Evolutionary conservation across 768 basidiomycete genomes (phyloP), one percentile per base, ranked within the genome.

Genomic region (Collybia sp.): DNA sequence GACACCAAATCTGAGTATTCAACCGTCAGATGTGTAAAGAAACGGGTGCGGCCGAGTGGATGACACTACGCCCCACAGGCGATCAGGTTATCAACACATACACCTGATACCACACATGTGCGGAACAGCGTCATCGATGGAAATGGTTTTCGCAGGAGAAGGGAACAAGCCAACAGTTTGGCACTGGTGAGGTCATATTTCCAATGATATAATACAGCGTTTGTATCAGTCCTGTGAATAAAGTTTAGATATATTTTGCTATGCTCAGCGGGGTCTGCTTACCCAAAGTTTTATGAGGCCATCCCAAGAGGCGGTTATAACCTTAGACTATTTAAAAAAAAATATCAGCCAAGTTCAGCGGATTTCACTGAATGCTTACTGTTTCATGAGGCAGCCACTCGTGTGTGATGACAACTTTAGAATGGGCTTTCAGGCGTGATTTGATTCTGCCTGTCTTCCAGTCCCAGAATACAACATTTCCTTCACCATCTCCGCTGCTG

Each of bases 371-470:
- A 55, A 80, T 72, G 78, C 92, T 68, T 61, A 96, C 95, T 37
- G 88, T 83, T 63, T 99, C 96, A 62, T 99, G 94, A 43, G 95
- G 96, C 48, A 99, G 68, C 96, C 96, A 99, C 60, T 91, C 91
- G 59, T 99, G 96, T 16, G 92, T 81, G 56, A 99, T 97, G 43
- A 98, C 90, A n/a, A 96, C 95, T 68, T 97, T 93, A 11, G 79
- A 82, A 64, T 98, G 96, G 2, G 91, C 92, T 52, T 83, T 82
- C 45, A 98, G 66, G 33, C 91, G 75, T 45, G 88, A 92, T 69
- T 94, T 91, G 64, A 98, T 93, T 52, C 91, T 82, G 1, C 93
- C 90, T n/a, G 86, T 94, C 70, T 96, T 98, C 90, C 92, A 99
- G 64, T 98, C 96, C 96, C 96, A 99, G 66, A 97, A 95, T 2